Percentiles rank a stretch among this genome's conserved stretches.
Conservation (phyloP, 805 yeast species). For the Teunomyces barrocoloradensis region DNA sequence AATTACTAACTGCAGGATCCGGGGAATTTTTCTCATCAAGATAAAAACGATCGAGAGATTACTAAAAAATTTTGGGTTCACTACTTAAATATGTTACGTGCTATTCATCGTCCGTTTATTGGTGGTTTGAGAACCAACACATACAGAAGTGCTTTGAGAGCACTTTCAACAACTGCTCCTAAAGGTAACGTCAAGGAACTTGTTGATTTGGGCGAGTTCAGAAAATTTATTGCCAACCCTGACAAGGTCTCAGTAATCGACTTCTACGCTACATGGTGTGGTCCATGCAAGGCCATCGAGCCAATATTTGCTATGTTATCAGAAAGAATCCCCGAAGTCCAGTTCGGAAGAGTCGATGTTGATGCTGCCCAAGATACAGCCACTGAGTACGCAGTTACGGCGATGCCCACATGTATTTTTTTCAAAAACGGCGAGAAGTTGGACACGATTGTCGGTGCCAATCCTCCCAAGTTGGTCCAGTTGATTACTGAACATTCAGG, state of each 20-base stretch:
- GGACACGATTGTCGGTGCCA: conserved; percentile 66
- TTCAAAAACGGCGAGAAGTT: conserved; percentile 59
- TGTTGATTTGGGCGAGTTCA: conserved; percentile 24
- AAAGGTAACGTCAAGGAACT: conserved; percentile 27
- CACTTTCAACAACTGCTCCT: conserved; percentile 4
- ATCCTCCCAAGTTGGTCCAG: conserved; percentile 37
- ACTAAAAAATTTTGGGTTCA: too few species aligned
- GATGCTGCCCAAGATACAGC: conserved; percentile 63
- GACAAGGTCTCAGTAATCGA: conserved; percentile 54
- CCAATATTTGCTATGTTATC: conserved; percentile 50
- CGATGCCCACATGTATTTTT: conserved; percentile 74
- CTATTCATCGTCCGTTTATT: neutral
- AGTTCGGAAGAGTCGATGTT: conserved; percentile 69
- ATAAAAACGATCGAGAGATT: too few species aligned
- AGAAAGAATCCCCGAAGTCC: conserved; percentile 46
- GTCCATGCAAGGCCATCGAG: conserved; percentile 72
- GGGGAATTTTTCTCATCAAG: too few species aligned
- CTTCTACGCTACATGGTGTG: conserved; percentile 75
- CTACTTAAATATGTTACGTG: neutral
- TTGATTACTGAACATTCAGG: conserved; percentile 25
- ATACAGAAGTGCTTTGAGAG: neutral
- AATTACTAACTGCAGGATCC: too few species aligned
- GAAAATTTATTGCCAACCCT: conserved; percentile 12
- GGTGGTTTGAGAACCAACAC: neutral
- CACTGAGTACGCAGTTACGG: conserved; percentile 56